Percentiles rank a stretch among this genome's conserved stretches.
Evolutionary conservation across 2,329 filamentous ascomycete species (phyloP).

Genomic region (Aureobasidium sp.): DNA sequence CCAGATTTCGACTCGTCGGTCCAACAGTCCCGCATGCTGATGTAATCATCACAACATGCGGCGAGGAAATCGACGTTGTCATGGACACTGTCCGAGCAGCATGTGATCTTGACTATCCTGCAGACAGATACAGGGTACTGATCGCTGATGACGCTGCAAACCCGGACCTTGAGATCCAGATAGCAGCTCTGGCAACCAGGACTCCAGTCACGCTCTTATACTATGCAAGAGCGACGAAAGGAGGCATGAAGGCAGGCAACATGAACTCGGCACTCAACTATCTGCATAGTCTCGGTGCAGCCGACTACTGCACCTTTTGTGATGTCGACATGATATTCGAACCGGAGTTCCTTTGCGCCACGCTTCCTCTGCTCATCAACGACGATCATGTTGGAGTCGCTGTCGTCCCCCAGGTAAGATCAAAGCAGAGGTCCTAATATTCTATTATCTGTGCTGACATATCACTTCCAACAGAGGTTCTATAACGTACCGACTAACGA

Average conservation of each 20-base stretch:
- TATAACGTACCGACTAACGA: slow-evolving; percentile 55
- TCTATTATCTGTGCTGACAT: not conserved
- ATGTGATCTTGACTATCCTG: slow-evolving; percentile 32
- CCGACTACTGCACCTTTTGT: slow-evolving; percentile 4
- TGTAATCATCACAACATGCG: slow-evolving; percentile 37
- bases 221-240: slow-evolving; percentile 38
- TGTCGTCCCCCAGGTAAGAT: slow-evolving; percentile 38
- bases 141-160: slow-evolving; percentile 34
- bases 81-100: slow-evolving; percentile 33
- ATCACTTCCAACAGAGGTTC: slow-evolving; percentile 40
- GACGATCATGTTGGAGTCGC: slow-evolving; percentile 50
- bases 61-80: slow-evolving; percentile 34
- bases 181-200: slow-evolving; percentile 26
- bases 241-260: slow-evolving; percentile 8
- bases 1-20: not conserved
- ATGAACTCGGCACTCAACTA: slow-evolving; percentile 9
- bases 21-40: slow-evolving; percentile 24
- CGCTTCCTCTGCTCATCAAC: slow-evolving; percentile 48
- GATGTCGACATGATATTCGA: slow-evolving; percentile 55
- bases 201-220: slow-evolving; percentile 29
- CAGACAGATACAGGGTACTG: slow-evolving; percentile 28
- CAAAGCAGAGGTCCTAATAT: no score
- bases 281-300: not conserved
- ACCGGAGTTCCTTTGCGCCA: slow-evolving; percentile 48
- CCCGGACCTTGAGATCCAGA: slow-evolving; percentile 24